A percentile compares a stretch with the other conserved stretches of the same genome.
These are phyloP conservation scores for Neurospora sp. DNA, from an alignment of 495 filamentous ascomycete species.

Conservation along the genomic window DNA sequence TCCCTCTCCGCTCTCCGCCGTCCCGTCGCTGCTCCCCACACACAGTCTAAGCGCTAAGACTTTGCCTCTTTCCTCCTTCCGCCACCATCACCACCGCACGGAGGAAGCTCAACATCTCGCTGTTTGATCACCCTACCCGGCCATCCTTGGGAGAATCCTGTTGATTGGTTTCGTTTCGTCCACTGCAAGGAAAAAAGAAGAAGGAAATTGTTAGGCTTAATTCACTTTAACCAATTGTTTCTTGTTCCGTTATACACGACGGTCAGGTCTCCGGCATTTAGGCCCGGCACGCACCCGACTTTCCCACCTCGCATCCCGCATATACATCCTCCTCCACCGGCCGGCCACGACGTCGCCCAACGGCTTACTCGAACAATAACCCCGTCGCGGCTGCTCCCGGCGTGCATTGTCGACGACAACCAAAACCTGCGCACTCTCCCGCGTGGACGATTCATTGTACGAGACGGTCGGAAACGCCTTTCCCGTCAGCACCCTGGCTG, in stretches of 20 bases:
- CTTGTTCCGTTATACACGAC: conserved; percentile 8
- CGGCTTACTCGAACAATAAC: neutral
- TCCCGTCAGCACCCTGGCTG: neutral
- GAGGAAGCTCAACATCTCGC: neutral
- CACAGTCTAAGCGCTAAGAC: neutral
- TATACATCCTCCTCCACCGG: conserved; percentile 1
- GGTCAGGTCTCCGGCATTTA: conserved; percentile 7
- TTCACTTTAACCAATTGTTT: conserved; percentile 31
- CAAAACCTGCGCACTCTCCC: conserved; percentile 6
- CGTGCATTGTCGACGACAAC: conserved; percentile 17
- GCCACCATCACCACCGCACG: neutral
- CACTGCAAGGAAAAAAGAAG: neutral
- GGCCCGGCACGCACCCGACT: conserved; percentile 9
- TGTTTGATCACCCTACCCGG: conserved; percentile 23
- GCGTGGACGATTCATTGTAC: conserved; percentile 14
- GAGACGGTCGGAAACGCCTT: conserved; percentile 5
- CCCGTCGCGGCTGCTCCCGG: neutral
- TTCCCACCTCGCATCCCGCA: conserved; percentile 3
- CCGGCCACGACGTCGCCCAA: neutral
- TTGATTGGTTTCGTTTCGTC: conserved; percentile 32
- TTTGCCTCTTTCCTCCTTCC: neutral
- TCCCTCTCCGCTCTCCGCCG: neutral
- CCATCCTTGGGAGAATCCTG: conserved; percentile 23
- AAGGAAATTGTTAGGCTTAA: conserved; percentile 14
- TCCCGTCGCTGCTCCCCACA: neutral